phyloP scores from a whole-genome alignment of 2,329 filamentous ascomycete genomes.

The Drechslerella stenobrocha region DNA sequence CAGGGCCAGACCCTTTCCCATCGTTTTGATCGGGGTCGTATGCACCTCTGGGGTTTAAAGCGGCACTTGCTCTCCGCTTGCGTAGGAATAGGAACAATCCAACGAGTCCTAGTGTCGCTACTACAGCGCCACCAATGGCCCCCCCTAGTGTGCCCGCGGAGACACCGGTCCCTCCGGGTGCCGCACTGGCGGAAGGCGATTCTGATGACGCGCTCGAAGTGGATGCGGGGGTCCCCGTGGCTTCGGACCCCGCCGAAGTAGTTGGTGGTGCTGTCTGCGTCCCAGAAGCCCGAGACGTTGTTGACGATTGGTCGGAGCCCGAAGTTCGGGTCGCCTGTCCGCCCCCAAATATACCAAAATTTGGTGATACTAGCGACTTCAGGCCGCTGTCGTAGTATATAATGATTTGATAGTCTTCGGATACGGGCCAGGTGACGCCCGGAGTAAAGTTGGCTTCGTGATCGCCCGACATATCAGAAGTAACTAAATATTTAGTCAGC shows the following conservation, averaged over 20 bases:
- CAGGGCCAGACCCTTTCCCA: neutral
- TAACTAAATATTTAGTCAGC: conserved; percentile 17
- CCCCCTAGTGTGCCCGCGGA: conserved; percentile 18
- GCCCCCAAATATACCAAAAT: conserved; percentile 42
- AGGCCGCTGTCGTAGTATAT: conserved; percentile 29
- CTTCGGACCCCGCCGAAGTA: conserved; percentile 6
- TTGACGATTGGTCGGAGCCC: conserved; percentile 3
- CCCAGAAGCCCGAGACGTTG: conserved; percentile 9
- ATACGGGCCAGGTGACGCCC: conserved; percentile 30
- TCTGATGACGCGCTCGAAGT: conserved; percentile 2
- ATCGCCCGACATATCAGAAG: conserved; percentile 30
- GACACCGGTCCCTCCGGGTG: conserved; percentile 5
- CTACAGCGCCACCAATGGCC: conserved; percentile 29
- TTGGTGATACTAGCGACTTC: conserved; percentile 26
- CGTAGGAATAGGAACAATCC: conserved; percentile 35
- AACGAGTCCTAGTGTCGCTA: conserved; percentile 39
- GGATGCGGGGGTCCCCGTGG: conserved; percentile 2
- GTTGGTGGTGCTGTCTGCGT: conserved; percentile 18
- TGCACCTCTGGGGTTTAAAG: no score
- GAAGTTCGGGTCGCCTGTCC: conserved; percentile 11
- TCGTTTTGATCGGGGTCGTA: no score
- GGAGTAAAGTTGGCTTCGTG: conserved; percentile 31
- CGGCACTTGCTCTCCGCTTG: conserved; percentile 28
- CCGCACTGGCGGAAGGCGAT: conserved; percentile 3
- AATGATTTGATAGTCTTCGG: conserved; percentile 37